Evolutionary conservation across 148 eudicot species (phyloP), one percentile per base, ranked within the genome.

Genomic region (Rhododendron simsii): DNA sequence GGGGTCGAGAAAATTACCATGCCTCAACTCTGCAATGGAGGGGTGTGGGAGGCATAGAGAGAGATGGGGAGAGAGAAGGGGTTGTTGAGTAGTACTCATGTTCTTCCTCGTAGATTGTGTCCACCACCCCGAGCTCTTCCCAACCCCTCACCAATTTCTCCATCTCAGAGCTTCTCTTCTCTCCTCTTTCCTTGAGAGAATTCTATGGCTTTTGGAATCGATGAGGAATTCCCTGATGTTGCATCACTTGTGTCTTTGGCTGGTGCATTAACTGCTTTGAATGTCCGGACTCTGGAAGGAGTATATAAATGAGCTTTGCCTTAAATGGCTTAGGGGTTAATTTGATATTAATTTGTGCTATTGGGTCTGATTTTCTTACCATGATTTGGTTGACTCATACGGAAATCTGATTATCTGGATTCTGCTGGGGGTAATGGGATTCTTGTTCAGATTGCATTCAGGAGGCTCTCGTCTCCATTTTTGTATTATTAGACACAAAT

Each of bases 51-150:
- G 86, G 81, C 71, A 76, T 80, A 39, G 91, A 35, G 37, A 91
- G 45, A 53, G 87, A 14, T 35, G 90, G 75, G 39, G 90, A 87
- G 20, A 87, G 83, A 88, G 93, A 84, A 15, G 90, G 83, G 0
- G 90, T 21, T 84, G 86, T 20, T 55, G 88, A 78, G 76, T 35
- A 48, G 47, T 75, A 81, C 41, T 84, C 86, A 9, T 77, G 81
- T 37, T 89, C 94, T 18, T 95, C 98, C 87, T 95, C 98, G 75
- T 89, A 91, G 65, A 95, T 95, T 20, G 96, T 95, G 1, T 90
- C 93, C 82, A 91, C 95, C 55, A 90, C 92, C 11, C 95, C 94
- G 37, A 93, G 89, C 78, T 85, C 90, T 7, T 85, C 86, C 94
- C 92, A 92, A 7, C 86, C 86, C 50, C 84, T 84, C 67, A 28